Evolutionary conservation across 2,329 filamentous ascomycete genomes (phyloP), one percentile per base, ranked within the genome.

Genomic region (Alternaria consortialis): DNA sequence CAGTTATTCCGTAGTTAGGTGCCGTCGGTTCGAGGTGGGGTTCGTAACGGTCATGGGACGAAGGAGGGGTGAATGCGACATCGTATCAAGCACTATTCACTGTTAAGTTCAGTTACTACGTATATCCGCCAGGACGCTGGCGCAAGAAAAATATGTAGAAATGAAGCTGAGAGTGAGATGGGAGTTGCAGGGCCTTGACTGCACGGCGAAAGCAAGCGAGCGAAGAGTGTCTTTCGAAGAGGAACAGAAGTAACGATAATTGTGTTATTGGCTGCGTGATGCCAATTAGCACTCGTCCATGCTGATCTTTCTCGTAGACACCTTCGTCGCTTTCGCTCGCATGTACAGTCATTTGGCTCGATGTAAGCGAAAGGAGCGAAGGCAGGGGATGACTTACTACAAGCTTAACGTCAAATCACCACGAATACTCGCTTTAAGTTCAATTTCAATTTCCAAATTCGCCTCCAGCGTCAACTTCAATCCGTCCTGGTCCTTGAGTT

Each of bases 371-470:
- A 52, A 60, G 52, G 36, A 43, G 44, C 29, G 40, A 48, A 53
- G 62, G 48, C 36, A 32, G 40, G 44, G 53, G 43, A 40, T 3
- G n/a, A 89, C 87, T 83, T 85, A 92, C 90, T 91, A 87, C 73
- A 95, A 84, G 66, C 89, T 90, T 66, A 95, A 80, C 34, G 91
- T 93, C 66, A 96, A 80, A 81, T 96, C 93, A 74, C 93, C 93
- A 71, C 93, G 89, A 67, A 95, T 93, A 78, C 90, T 90, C 20
- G 92, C 92, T 84, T 95, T 95, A 63, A 95, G 85, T 71, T 93
- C 90, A 63, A 95, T 91, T 79, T 95, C 92, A 51, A 95, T 85
- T 68, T 95, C 92, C 58, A 95, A 83, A 78, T 94, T 93, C 56
- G 93, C 81, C 74, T 94, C 92, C 23, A 95, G 81, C 37, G 89